These are phyloP conservation scores for Artomyces pyxidatus DNA, from an alignment of 768 basidiomycete genomes.

Conservation along the genomic window DNA sequence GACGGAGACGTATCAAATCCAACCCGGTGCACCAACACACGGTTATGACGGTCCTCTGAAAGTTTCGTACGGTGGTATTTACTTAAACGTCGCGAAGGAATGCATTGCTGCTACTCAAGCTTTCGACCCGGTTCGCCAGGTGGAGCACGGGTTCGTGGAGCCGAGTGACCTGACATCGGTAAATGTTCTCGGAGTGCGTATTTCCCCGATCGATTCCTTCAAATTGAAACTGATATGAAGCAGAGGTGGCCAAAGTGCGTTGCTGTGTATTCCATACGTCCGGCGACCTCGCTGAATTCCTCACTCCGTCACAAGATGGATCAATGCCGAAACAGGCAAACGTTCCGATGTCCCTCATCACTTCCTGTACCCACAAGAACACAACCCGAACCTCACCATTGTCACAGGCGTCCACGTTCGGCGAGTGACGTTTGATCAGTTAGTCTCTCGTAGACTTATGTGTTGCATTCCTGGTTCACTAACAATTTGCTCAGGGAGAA, in stretches of 20 bases:
- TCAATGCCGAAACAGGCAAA: conserved; percentile 39
- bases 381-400: conserved; percentile 25
- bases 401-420: conserved; percentile 27
- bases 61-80: conserved; percentile 21
- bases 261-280: too few relatives aligned
- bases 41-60: conserved; percentile 41
- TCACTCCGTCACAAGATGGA: too few relatives aligned
- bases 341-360: conserved; percentile 47
- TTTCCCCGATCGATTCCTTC: too few relatives aligned
- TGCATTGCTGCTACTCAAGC: conserved; percentile 20
- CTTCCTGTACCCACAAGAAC: conserved; percentile 27
- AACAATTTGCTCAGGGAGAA: neutral
- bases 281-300: too few relatives aligned
- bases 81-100: conserved; percentile 17
- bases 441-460: neutral
- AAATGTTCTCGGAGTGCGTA: conserved; percentile 21
- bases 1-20: conserved; percentile 32
- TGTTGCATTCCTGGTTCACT: neutral
- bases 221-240: too few relatives aligned
- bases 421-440: conserved; percentile 29
- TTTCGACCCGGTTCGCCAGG: conserved; percentile 17
- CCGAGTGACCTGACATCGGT: conserved; percentile 19
- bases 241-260: too few relatives aligned
- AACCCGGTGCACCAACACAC: conserved; percentile 28
- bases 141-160: conserved; percentile 10